These are phyloP conservation scores for Zopfochytrium polystomum DNA, from an alignment of 371 early-diverging fungal genomes.

Conservation along the genomic window DNA sequence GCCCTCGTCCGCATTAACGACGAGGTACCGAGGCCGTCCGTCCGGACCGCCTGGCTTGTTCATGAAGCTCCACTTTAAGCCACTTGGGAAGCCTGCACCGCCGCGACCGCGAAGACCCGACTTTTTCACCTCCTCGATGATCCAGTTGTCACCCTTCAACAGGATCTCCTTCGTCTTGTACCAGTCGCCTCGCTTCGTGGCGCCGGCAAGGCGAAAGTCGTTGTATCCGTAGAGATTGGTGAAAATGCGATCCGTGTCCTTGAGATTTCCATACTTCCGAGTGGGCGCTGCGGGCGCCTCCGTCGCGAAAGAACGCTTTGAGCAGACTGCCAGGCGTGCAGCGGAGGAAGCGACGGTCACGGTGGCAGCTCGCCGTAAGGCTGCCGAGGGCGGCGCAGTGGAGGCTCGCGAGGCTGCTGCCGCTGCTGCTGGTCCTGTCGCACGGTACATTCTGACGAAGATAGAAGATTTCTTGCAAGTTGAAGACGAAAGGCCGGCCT, in stretches of 20 bases:
- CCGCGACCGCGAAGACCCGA: slow-evolving; percentile 96
- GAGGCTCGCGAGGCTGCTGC: no score
- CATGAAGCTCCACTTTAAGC: slow-evolving; percentile 98
- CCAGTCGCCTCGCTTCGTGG: slow-evolving; percentile 95
- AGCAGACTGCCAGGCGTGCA: no score
- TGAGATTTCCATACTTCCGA: slow-evolving; percentile 64
- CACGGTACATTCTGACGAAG: no score
- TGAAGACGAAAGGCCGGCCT: no score
- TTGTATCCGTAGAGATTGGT: slow-evolving; percentile 93
- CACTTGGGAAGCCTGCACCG: slow-evolving; percentile 97
- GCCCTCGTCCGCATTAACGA: slow-evolving; percentile 97
- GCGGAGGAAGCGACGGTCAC: no score
- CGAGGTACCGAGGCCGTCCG: slow-evolving; percentile 83
- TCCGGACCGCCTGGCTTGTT: slow-evolving; percentile 75
- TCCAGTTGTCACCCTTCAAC: slow-evolving; percentile 95
- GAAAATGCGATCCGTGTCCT: slow-evolving; percentile 94
- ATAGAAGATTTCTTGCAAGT: no score
- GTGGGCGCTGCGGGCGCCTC: slow-evolving; percentile 31
- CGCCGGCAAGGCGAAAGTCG: slow-evolving; percentile 86
- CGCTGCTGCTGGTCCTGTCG: no score
- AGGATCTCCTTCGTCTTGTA: slow-evolving; percentile 97
- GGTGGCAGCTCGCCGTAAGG: no score
- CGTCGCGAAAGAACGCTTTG: slow-evolving; percentile 43
- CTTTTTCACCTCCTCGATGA: slow-evolving; percentile 92
- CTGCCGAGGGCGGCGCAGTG: no score